Evolutionary conservation across 2,329 filamentous ascomycete genomes (phyloP), one percentile per base, ranked within the genome.

Genomic region (Neophaeococcomyces aloes): DNA sequence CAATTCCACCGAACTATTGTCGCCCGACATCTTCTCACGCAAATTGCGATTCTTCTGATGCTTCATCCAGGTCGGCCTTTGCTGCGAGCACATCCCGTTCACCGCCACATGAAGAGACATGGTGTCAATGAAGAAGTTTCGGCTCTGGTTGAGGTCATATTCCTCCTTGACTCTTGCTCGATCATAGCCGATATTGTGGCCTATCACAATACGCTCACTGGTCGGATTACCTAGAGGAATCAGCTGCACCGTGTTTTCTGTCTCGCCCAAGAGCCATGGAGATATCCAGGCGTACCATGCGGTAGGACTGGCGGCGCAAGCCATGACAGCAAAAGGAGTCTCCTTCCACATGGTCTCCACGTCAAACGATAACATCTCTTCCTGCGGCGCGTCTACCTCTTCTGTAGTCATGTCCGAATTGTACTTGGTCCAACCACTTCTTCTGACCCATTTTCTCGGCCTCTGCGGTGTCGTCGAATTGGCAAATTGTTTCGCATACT

Each of bases 211-310:
- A 35, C 87, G 78, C 18, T 83, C 74, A 50, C 76, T 72, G 2
- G 68, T 70, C 6, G 81, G 77, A 55, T 95, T 81, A 23, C 91
- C 93, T 5, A 98, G 65, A 0, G 93, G 87, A 38, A 98, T 81
- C 10, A 98, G 68, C 48, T 98, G 89, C 37, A 78, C 75, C 57
- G 86, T 75, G 25, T 78, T 78, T 29, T 83, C 69, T 1, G 85
- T 81, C 66, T 96, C 86, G 23, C 80, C 84, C 14, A 98, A 65
- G 29, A 98, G 67, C 89, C 89, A 98, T 0, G 91, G 91, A 10
- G 91, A 98, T 42, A 98, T 64, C 91, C 91, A 98, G 1, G 82
- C 86, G 66, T 98, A 98, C 93, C 93, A 98, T 23, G 87, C 81
- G 2, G 79, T 88, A 1, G 86, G 81, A 53, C 87, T 87, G 14